Base-by-base conservation (phyloP, 306 rosid genomes). In the Quercus wislizeni region DNA sequence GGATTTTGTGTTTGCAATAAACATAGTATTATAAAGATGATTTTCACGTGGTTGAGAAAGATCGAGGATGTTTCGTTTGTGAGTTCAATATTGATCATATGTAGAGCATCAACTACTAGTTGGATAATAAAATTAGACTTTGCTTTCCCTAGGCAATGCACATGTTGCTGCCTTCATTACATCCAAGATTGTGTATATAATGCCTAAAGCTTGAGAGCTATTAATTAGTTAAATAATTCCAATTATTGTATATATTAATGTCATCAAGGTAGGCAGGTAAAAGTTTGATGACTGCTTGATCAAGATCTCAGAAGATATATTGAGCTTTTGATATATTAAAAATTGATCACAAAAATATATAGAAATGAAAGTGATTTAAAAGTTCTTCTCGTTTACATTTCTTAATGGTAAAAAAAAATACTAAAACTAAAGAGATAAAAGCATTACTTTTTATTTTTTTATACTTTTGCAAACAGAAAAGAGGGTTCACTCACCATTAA, bases 61-160 rank as follows among this genome's bases (percentile, higher is more conserved):
- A 38, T 46, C 76, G 74, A 79, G 80, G 82, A 80, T 74, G 75
- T 80, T 82, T 83, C 82, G 55, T 78, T 23, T n/a, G 52, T 17
- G 3, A 20, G 41, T 41, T 41, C 23, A 23, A n/a, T 75, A 41
- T 41, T 35, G 41, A 35, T 41, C 46, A 41, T 41, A 41, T 41
- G 46, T 41, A 8, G 46, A 41, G 46, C 46, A 41, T 8, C 46
- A 41, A 41, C 46, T 41, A 41, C 46, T 41, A 41, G 46, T 41
- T 25, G 35, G n/a, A 23, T 62, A 13, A 12, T 30, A 27, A 27
- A 62, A 17, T 5, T 25, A 18, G 9, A 30, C 43, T 1, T 43
- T 59, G 82, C 55, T 58, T 78, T 85, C 73, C 74, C 71, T 56
- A 81, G 82, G 74, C 83, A 61, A 19, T 46, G 80, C 83, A 85